These are phyloP conservation scores for Pythium brassicae DNA, from an alignment of 352 stramenopile genomes.

Conservation along the genomic window DNA sequence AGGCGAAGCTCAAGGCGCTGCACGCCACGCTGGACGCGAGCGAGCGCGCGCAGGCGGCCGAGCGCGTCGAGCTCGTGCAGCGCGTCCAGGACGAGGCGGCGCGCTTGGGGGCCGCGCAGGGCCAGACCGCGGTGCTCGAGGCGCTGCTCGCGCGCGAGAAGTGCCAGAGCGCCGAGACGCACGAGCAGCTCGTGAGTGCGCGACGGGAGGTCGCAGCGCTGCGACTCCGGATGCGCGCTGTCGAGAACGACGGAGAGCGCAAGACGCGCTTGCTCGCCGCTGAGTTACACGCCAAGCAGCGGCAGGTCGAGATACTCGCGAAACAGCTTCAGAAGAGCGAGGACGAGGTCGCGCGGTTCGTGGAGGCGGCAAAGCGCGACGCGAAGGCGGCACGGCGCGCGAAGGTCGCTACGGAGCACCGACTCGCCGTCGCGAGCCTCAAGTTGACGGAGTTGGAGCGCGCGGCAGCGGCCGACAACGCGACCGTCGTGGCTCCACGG, in stretches of 20 bases:
- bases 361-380: constrained; percentile 47
- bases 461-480: constrained; percentile 16
- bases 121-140: constrained; percentile 54
- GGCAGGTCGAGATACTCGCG: constrained; percentile 40
- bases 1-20: constrained; percentile 50
- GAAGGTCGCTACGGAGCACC: constrained; percentile 63
- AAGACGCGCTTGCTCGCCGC: constrained; percentile 46
- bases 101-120: constrained; percentile 58
- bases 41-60: constrained; percentile 42
- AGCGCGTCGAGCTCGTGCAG: constrained; percentile 51
- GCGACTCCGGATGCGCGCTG: constrained; percentile 44
- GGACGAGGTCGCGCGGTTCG: constrained; percentile 34
- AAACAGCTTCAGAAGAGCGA: constrained; percentile 62
- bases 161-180: constrained; percentile 50
- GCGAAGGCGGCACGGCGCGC: constrained; percentile 38
- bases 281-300: constrained; percentile 58
- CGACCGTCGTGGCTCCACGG: too few relatives aligned
- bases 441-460: constrained; percentile 63
- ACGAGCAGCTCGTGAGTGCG: constrained; percentile 39
- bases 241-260: constrained; percentile 59
- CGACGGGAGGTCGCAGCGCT: constrained; percentile 57
- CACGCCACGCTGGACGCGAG: constrained; percentile 32
- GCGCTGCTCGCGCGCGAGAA: constrained; percentile 60
- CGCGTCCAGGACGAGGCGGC: constrained; percentile 56
- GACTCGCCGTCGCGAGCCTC: constrained; percentile 52